A percentile compares a stretch with the other conserved stretches of the same genome.
Evolutionary conservation across 148 eudicot genomes (phyloP).

Genomic region (Chenopodium quinoa): DNA sequence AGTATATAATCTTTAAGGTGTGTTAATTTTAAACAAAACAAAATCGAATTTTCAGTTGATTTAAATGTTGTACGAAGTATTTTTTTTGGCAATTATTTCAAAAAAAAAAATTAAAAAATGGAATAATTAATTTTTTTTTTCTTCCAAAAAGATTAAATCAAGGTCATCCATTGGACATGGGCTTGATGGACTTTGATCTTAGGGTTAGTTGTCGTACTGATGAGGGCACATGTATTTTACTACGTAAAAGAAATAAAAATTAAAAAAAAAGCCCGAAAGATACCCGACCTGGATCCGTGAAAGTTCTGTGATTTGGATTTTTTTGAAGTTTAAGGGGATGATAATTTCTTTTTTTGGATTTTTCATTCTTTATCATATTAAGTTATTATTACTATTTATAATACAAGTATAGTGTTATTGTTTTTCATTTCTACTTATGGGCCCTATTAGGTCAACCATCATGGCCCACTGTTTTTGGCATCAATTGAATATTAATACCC

Average conservation of each 20-base stretch:
- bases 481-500: not conserved
- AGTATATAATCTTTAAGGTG: no score
- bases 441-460: conserved; percentile 23
- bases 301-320: conserved; percentile 9
- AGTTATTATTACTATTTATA: not conserved
- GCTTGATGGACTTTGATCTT: conserved; percentile 6
- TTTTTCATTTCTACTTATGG: conserved; percentile 12
- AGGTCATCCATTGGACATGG: not conserved
- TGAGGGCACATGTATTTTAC: not conserved
- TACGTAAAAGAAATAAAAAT: no score
- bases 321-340: not conserved
- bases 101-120: no score
- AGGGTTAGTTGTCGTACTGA: not conserved
- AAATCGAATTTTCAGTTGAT: no score
- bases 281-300: conserved; percentile 27
- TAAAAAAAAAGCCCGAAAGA: not conserved
- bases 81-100: no score
- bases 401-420: not conserved
- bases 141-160: not conserved
- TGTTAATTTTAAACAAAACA: no score
- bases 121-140: no score
- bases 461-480: conserved; percentile 21
- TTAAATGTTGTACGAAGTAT: no score
- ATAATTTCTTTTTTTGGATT: not conserved
- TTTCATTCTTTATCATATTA: not conserved